Base-by-base conservation (phyloP, 2,329 filamentous ascomycete genomes). In the Colletotrichum sojae region DNA sequence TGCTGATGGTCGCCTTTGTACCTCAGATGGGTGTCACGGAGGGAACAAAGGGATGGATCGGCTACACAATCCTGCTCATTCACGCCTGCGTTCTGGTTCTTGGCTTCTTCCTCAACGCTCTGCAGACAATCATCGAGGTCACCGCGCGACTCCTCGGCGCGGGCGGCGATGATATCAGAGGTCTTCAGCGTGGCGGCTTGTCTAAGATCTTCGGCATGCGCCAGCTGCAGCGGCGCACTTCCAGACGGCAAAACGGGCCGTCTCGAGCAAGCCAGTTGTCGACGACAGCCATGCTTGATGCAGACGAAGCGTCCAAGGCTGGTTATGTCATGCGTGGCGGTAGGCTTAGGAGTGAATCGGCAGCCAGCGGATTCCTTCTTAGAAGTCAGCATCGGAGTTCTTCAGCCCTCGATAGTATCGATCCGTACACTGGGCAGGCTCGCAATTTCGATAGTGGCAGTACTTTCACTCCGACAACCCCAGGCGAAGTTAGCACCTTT, bases 121-220 rank as follows among this genome's bases (percentile, higher is more conserved):
- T 97, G 6, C 94, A 97, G 78, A 98, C 95, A 0, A 86, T 97
- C 49, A 88, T 98, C 48, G 96, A 99, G 79, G 94, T 99, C 9
- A 84, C 91, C 57, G 94, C 95, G 27, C 89, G 95, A 61, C 85
- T 96, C 75, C 88, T 92, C 27, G 95, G 95, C 45, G 95, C 93
- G 39, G 96, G 94, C 56, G 92, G 91, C 22, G 92, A 95, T 73
- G 89, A 92, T 73, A 84, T 86, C 46, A 87, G 86, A 59, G 91
- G 91, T 46, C 89, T 92, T 72, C 89, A 90, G 58, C 86, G 94
- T 77, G 95, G 96, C 76, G 95, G 94, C 9, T 85, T 99, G 62
- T 91, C 91, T 73, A 97, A 95, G 82, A 94, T 95, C 53, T 97
- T 98, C 77, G 95, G 95, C 58, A 94, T 95, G 87, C 92, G 95